phyloP scores from a whole-genome alignment of 768 basidiomycete species.

The Boletus reticuloceps region DNA sequence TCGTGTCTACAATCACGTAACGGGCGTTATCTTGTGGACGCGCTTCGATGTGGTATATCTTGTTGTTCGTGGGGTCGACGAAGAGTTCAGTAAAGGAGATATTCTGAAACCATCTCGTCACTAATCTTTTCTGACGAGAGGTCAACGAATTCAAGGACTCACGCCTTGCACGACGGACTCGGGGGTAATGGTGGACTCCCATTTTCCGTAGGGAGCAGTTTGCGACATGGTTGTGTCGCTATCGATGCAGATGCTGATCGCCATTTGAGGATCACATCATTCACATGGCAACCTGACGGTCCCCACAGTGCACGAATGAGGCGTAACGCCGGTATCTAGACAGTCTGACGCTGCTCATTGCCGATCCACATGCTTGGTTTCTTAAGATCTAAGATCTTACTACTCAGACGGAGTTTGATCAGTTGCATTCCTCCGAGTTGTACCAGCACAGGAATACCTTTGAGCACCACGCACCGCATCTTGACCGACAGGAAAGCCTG shows the following conservation, averaged over 20 bases:
- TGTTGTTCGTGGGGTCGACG: constrained; percentile 47
- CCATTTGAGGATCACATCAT: no score
- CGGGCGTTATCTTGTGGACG: constrained; percentile 58
- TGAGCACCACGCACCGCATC: neutral
- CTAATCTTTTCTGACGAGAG: neutral
- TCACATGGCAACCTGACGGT: no score
- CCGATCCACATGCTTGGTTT: neutral
- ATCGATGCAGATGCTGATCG: no score
- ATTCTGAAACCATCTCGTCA: constrained; percentile 21
- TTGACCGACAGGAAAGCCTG: no score
- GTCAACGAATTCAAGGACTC: constrained; percentile 16
- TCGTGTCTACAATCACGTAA: constrained; percentile 53
- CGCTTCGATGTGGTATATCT: constrained; percentile 55
- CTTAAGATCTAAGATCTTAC: no score
- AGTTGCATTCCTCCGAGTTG: neutral
- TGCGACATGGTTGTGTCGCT: no score
- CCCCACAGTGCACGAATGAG: neutral
- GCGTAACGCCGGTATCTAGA: neutral
- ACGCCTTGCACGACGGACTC: constrained; percentile 50
- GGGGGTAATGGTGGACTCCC: no score
- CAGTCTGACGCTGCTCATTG: neutral
- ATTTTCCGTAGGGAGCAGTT: no score
- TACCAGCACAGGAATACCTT: neutral
- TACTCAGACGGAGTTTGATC: no score
- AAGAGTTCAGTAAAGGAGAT: constrained; percentile 41